Evolutionary conservation across 2,329 filamentous ascomycete species (phyloP), one percentile per base, ranked within the genome.

Genomic region (Dothideomycetidae sp.): DNA sequence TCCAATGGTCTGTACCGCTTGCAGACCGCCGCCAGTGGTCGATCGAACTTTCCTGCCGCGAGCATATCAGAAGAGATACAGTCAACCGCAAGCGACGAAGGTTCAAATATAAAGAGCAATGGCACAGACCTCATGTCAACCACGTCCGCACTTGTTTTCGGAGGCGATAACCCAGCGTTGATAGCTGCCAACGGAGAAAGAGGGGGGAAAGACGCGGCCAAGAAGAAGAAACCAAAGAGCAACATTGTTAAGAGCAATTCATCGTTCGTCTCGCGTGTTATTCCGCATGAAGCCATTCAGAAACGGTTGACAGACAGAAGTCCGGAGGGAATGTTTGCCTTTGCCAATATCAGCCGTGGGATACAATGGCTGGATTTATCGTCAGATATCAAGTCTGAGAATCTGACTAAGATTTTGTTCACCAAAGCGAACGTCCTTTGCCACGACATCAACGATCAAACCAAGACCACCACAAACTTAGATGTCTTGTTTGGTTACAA

Each of bases 171-270:
- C 54, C 70, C 78, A 5, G 70, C 82, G 16, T 66, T 96, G 18
- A 64, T 69, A 9, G 66, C 68, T 12, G 68, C 70, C 36, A 66
- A 69, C 18, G 84, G 83, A 51, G 82, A 86, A 51, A 50, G 54
- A 43, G 70, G 73, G 29, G 70, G 73, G 29, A 75, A 73, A 46
- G 66, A 69, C 44, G 63, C 64, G 7, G 54, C 65, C 15, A 94
- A 94, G 66, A 72, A 75, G 55, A 74, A 78, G 53, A 98, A 98
- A 58, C 90, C 90, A 2, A 98, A 96, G 68, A 96, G 88, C 60
- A 96, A 92, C 57, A 90, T 98, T 57, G 78, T 88, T 36, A 98
- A 98, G 67, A 96, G 85, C 62, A 96, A 93, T 58, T 98, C 90
- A 7, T 93, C 88, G 1, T 98, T 94, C 54, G 90, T 98, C 18